These are phyloP conservation scores for Handroanthus guayacan DNA, from an alignment of 257 asterid genomes.

Conservation along the genomic window DNA sequence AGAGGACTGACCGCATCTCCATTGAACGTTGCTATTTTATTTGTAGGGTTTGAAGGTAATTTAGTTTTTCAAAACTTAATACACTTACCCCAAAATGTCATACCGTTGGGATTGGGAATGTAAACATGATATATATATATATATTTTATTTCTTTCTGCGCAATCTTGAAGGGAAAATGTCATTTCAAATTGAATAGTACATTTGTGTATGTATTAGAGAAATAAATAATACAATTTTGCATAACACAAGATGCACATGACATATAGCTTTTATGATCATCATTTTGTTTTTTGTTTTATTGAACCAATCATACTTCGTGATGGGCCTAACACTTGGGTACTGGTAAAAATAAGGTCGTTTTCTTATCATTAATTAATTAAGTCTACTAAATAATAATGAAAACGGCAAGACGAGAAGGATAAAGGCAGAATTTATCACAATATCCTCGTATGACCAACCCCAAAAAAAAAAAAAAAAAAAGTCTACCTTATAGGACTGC, in stretches of 20 bases:
- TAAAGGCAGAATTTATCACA: too few species aligned
- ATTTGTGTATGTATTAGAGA: neutral
- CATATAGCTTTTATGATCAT: conserved; percentile 27
- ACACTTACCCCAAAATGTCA: too few species aligned
- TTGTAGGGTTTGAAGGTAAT: too few species aligned
- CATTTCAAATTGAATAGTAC: neutral
- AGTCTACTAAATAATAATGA: too few species aligned
- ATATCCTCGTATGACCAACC: too few species aligned
- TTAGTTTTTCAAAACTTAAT: too few species aligned
- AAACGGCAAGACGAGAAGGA: neutral
- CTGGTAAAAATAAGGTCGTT: neutral
- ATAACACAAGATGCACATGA: conserved; percentile 39
- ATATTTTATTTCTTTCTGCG: neutral
- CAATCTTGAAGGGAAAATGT: neutral
- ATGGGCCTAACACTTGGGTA: conserved; percentile 8
- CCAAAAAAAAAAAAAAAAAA: too few species aligned
- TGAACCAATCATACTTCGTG: conserved; percentile 21
- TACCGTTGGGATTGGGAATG: neutral
- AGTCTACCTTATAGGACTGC: too few species aligned
- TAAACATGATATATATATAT: neutral
- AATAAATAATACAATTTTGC: neutral
- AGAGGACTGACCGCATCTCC: too few species aligned
- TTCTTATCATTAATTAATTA: neutral
- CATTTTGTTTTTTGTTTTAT: conserved; percentile 23
- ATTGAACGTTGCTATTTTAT: too few species aligned